phyloP scores from a whole-genome alignment of 768 basidiomycete species.

The Pilatotrama ljubarskyi region DNA sequence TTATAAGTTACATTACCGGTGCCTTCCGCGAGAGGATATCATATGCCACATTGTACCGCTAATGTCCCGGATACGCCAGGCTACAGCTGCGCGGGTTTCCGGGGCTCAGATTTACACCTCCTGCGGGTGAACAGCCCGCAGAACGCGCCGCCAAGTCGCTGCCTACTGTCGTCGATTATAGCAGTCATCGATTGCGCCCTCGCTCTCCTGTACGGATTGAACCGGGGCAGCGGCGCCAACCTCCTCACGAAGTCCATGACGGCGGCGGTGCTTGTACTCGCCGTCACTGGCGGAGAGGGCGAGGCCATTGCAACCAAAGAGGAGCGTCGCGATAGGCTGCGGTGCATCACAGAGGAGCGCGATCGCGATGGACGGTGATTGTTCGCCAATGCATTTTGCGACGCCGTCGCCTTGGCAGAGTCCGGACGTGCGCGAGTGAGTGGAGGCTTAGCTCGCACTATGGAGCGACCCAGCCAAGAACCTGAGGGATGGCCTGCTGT shows the following conservation, averaged over 20 bases:
- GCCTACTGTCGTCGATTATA: constrained; percentile 14
- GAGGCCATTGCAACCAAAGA: neutral
- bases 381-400: too few species aligned
- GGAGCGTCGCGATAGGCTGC: neutral
- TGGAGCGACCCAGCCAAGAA: too few species aligned
- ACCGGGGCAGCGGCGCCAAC: constrained; percentile 30
- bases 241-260: neutral
- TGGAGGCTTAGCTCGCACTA: too few species aligned
- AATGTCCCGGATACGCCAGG: neutral
- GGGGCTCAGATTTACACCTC: constrained; percentile 6
- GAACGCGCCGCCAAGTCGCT: neutral
- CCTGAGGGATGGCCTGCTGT: too few species aligned
- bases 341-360: neutral
- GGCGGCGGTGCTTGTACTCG: neutral
- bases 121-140: neutral
- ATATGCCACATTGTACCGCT: neutral
- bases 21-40: too few species aligned
- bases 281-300: neutral
- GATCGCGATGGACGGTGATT: constrained; percentile 2
- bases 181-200: constrained; percentile 34
- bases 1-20: too few species aligned
- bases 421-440: too few species aligned
- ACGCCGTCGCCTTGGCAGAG: neutral
- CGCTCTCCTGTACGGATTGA: constrained; percentile 29
- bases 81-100: neutral